Evolutionary conservation across 1,139 yeast genomes (phyloP).

Genomic region (Debaryomyces robertsiae): DNA sequence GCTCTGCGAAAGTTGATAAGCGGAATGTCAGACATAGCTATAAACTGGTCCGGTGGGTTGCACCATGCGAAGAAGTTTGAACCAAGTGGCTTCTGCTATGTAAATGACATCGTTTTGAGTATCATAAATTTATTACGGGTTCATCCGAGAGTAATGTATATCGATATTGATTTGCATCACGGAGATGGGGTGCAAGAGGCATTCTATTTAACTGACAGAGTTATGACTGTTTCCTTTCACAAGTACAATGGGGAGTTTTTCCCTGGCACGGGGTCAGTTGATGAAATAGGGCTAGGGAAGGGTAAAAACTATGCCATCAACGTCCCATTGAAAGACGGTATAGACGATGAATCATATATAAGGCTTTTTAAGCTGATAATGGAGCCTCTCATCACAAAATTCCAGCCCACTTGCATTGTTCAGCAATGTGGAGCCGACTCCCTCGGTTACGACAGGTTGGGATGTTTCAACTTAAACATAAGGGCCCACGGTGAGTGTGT

Average conservation of each 20-base stretch:
- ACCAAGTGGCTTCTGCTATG: slow-evolving; percentile 94
- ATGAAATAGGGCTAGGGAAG: slow-evolving; percentile 83
- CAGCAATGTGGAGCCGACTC: slow-evolving; percentile 98
- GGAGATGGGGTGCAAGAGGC: slow-evolving; percentile 99
- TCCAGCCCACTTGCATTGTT: slow-evolving; percentile 89
- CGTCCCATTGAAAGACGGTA: slow-evolving; percentile 94
- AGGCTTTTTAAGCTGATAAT: slow-evolving; percentile 78
- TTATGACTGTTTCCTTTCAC: slow-evolving; percentile 93
- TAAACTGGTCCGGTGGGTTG: slow-evolving; percentile 96
- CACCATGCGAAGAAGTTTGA: slow-evolving; percentile 96
- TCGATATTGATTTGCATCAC: slow-evolving; percentile 94
- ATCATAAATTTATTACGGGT: slow-evolving; percentile 79
- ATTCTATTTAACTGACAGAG: slow-evolving; percentile 91
- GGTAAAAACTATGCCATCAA: slow-evolving; percentile 88
- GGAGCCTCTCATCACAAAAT: slow-evolving; percentile 80
- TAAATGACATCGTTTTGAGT: slow-evolving; percentile 90
- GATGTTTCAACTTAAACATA: slow-evolving; percentile 89
- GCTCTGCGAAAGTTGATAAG: slow-evolving; percentile 83
- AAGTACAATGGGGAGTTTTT: slow-evolving; percentile 94
- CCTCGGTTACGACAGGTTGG: slow-evolving; percentile 87
- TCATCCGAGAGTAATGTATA: slow-evolving; percentile 88
- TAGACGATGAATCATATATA: slow-evolving; percentile 88
- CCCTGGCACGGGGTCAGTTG: slow-evolving; percentile 92
- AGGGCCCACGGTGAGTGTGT: slow-evolving; percentile 96
- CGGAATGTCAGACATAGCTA: slow-evolving; percentile 91